Percentiles rank a stretch among this genome's conserved stretches.
Conservation (phyloP, 139 green algal genomes). For the Deuterostichococcus epilithicus region DNA sequence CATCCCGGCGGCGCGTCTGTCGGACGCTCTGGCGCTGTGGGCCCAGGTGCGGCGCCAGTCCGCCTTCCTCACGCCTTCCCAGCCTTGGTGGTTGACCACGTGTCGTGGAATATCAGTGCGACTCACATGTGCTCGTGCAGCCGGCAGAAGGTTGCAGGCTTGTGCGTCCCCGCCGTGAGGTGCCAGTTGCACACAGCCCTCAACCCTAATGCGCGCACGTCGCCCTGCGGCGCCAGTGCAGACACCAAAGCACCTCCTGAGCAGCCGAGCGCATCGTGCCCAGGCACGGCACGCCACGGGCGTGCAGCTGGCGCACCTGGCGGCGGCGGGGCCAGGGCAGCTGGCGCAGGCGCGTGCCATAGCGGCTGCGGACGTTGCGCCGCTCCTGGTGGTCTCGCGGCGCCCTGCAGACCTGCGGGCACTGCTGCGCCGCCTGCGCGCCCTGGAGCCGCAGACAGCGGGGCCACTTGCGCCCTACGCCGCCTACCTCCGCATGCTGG, state of each 20-base stretch:
- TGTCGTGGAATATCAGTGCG: too few relatives aligned
- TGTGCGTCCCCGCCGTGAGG: too few relatives aligned
- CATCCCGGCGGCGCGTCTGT: constrained; percentile 43
- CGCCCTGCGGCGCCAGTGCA: too few relatives aligned
- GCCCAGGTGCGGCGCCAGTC: constrained; percentile 9
- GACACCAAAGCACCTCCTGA: too few relatives aligned
- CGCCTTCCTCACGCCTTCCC: too few relatives aligned
- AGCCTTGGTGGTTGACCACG: too few relatives aligned
- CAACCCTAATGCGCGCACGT: too few relatives aligned
- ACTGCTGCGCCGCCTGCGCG: background rate
- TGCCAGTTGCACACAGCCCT: too few relatives aligned
- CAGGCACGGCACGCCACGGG: background rate
- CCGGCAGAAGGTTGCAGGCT: too few relatives aligned
- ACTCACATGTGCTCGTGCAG: too few relatives aligned
- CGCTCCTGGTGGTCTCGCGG: background rate
- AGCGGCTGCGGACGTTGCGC: background rate
- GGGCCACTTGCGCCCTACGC: background rate
- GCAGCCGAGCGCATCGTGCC: too few relatives aligned
- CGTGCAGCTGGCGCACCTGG: background rate
- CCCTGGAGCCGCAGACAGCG: background rate
- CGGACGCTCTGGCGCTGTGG: constrained; percentile 36
- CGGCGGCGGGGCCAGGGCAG: background rate
- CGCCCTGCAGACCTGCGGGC: background rate
- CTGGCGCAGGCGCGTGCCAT: background rate
- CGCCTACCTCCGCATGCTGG: background rate